Evolutionary conservation across 2,329 filamentous ascomycete genomes (phyloP), one percentile per base, ranked within the genome.

Genomic region (Fusarium sp.): DNA sequence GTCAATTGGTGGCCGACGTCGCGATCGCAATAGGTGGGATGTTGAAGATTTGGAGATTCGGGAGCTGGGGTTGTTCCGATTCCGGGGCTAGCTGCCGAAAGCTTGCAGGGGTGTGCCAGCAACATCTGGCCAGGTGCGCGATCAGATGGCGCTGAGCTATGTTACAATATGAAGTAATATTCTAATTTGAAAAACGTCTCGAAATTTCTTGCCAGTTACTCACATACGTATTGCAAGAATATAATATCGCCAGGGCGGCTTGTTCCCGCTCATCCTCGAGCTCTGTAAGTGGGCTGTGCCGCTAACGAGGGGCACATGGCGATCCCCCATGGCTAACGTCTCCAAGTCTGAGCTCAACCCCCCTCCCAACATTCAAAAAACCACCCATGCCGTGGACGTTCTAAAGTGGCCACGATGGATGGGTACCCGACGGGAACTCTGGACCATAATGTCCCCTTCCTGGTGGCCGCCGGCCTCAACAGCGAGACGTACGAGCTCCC

Each of bases 371-470:
- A 64, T 66, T 65, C 72, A 42, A 70, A 62, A 62, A 69, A 65
- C 66, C 66, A 69, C 67, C 62, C 69, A 78, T 77, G 76, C 76
- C 73, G 75, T 67, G 59, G 68, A 66, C 62, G 56, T 42, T 38
- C 35, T 73, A 67, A 67, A 70, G 16, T 67, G 70, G 67, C 66
- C 70, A 80, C 76, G 72, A 96, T 96, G 94, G 93, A 96, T 83
- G 93, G 89, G 78, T 96, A 94, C 84, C 93, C 93, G 64, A 82
- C 85, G 67, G 93, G 92, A 83, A 97, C 95, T 85, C 87, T 97
- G 82, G 90, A 92, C 81, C 95, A 96, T 84, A 97, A 96, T 84
- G 88, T 97, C 78, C 96, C 96, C 38, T 88, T 98, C 66, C 85
- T 98, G 70, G 86, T 97, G 56, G 89, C 97, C 37, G 94, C 94